phyloP scores from a whole-genome alignment of 805 yeast species.

The Wickerhamiella brachini region DNA sequence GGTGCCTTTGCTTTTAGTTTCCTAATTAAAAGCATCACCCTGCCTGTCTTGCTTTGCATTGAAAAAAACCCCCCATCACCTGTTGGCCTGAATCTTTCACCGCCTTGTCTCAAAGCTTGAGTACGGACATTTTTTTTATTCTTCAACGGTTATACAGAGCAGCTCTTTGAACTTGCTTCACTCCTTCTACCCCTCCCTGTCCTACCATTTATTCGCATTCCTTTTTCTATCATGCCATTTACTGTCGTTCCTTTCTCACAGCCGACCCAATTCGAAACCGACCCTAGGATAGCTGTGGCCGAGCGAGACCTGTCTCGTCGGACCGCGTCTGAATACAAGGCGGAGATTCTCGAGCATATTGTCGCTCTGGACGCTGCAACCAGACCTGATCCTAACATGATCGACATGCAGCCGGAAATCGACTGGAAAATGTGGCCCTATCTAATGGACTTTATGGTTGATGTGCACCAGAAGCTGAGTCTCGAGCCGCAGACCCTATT shows the following conservation, averaged over 20 bases:
- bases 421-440: slow-evolving; percentile 55
- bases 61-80: too few species aligned
- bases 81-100: too few species aligned
- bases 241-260: background rate
- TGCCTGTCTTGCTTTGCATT: too few species aligned
- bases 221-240: slow-evolving; percentile 8
- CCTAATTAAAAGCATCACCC: background rate
- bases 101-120: background rate
- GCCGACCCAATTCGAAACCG: background rate
- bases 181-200: background rate
- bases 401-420: slow-evolving; percentile 76
- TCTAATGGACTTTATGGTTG: slow-evolving; percentile 62
- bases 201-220: slow-evolving; percentile 4
- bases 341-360: slow-evolving; percentile 26
- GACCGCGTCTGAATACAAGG: slow-evolving; percentile 24
- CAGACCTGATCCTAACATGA: slow-evolving; percentile 45
- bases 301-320: slow-evolving; percentile 15
- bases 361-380: slow-evolving; percentile 22
- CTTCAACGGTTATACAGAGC: background rate
- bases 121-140: background rate
- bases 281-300: slow-evolving; percentile 7
- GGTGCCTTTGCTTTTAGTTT: background rate
- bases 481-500: slow-evolving; percentile 57
- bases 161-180: background rate
- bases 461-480: slow-evolving; percentile 42